These are phyloP conservation scores for Plectosphaerella plurivora DNA, from an alignment of 2,329 filamentous ascomycete genomes.

Conservation along the genomic window DNA sequence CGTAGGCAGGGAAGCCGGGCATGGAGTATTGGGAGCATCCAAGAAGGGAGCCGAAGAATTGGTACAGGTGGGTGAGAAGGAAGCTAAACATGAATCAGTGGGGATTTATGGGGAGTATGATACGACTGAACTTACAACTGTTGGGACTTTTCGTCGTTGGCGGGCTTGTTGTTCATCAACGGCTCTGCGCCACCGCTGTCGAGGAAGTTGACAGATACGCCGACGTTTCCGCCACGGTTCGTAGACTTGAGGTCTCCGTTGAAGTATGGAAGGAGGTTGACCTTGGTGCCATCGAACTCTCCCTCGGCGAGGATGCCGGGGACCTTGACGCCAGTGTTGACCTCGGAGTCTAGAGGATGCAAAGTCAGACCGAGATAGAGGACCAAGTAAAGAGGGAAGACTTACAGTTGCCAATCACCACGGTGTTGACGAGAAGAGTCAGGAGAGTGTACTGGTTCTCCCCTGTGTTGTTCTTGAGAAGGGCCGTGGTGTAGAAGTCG, in stretches of 20 bases:
- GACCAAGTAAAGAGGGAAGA: neutral
- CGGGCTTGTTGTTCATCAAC: conserved; percentile 49
- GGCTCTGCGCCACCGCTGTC: conserved; percentile 54
- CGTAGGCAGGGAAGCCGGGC: conserved; percentile 45
- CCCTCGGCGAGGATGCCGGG: conserved; percentile 52
- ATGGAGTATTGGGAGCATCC: conserved; percentile 48
- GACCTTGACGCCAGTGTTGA: conserved; percentile 47
- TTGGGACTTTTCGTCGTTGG: conserved; percentile 42
- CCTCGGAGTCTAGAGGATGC: conserved; percentile 37
- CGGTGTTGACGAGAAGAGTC: conserved; percentile 57
- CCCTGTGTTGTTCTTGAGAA: conserved; percentile 55
- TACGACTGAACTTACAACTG: conserved; percentile 45
- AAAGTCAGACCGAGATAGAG: neutral
- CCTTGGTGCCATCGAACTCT: conserved; percentile 42
- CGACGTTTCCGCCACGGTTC: conserved; percentile 42
- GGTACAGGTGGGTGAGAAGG: conserved; percentile 57
- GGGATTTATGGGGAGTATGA: neutral
- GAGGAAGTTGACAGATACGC: conserved; percentile 53
- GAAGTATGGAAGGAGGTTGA: conserved; percentile 59
- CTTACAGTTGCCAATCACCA: conserved; percentile 58
- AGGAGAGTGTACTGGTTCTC: conserved; percentile 52
- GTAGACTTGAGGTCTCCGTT: conserved; percentile 47
- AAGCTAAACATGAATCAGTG: conserved; percentile 26
- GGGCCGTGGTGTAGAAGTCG: conserved; percentile 59
- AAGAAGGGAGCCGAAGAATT: conserved; percentile 56